A percentile compares a stretch with the other conserved stretches of the same genome.
Conservation (phyloP, 1,139 yeast genomes). For the Starmera stellimalicola region DNA sequence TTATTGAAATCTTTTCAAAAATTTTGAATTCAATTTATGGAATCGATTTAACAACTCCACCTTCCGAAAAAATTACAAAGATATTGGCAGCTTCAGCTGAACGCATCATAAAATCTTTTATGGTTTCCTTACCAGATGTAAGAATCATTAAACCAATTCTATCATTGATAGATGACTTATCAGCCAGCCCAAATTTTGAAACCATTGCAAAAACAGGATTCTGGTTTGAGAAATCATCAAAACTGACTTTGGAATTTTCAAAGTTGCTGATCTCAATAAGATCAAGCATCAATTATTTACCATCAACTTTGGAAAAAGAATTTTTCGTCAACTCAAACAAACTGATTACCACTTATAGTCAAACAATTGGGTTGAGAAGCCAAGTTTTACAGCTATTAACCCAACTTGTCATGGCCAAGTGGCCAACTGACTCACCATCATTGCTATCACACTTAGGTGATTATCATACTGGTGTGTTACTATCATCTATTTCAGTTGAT, state of each 20-base stretch:
- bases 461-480: constrained; percentile 47
- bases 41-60: constrained; percentile 34
- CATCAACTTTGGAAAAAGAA: constrained; percentile 57
- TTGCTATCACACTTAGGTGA: constrained; percentile 73
- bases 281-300: constrained; percentile 34
- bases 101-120: constrained; percentile 45
- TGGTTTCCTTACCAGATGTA: constrained; percentile 41
- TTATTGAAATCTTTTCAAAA: constrained; percentile 46
- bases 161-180: constrained; percentile 39
- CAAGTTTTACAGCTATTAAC: constrained; percentile 51
- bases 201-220: constrained; percentile 27
- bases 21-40: constrained; percentile 50
- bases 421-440: constrained; percentile 63
- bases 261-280: constrained; percentile 46
- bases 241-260: constrained; percentile 30
- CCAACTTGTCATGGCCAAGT: constrained; percentile 49
- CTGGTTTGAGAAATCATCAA: constrained; percentile 22
- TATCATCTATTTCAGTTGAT: constrained; percentile 50
- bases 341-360: constrained; percentile 52
- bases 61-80: constrained; percentile 34
- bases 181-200: constrained; percentile 31
- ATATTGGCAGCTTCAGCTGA: constrained; percentile 43
- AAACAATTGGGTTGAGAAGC: constrained; percentile 37
- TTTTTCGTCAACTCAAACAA: constrained; percentile 48
- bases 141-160: constrained; percentile 52